Conservation (phyloP, 1,139 yeast genomes). For the Blastobotrys raffinosifermentans region DNA sequence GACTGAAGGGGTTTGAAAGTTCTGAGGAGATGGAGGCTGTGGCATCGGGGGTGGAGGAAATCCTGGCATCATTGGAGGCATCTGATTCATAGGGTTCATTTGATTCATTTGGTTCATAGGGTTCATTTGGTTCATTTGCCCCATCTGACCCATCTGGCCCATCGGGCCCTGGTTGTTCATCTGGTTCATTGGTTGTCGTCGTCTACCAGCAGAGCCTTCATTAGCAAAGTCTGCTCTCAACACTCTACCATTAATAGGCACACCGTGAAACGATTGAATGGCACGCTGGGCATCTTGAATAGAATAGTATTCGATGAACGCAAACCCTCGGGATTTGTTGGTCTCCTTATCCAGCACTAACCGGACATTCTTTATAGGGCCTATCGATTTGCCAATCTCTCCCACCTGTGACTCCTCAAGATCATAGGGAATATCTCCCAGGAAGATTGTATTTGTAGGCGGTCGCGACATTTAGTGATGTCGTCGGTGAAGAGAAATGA, state of each 20-base stretch:
- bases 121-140: neutral
- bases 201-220: conserved; percentile 23
- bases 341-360: conserved; percentile 80
- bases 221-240: conserved; percentile 61
- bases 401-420: conserved; percentile 82
- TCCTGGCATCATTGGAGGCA: conserved; percentile 6
- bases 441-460: conserved; percentile 35
- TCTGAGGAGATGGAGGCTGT: conserved; percentile 17
- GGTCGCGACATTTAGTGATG: conserved; percentile 1
- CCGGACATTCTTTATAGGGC: conserved; percentile 72
- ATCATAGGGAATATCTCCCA: conserved; percentile 66
- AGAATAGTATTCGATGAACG: conserved; percentile 70
- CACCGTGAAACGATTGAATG: conserved; percentile 75
- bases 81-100: conserved; percentile 8
- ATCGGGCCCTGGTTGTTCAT: conserved; percentile 46
- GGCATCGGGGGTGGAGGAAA: conserved; percentile 5
- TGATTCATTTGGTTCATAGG: conserved; percentile 2
- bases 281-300: conserved; percentile 82
- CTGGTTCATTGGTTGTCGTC: conserved; percentile 51
- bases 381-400: conserved; percentile 70
- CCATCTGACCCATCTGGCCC: conserved; percentile 49
- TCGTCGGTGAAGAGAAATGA: no score
- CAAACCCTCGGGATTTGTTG: conserved; percentile 87
- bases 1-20: conserved; percentile 12
- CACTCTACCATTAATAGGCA: conserved; percentile 61